These are phyloP conservation scores for Coemansia nantahalensis DNA, from an alignment of 192 early-diverging fungal species.

Conservation along the genomic window DNA sequence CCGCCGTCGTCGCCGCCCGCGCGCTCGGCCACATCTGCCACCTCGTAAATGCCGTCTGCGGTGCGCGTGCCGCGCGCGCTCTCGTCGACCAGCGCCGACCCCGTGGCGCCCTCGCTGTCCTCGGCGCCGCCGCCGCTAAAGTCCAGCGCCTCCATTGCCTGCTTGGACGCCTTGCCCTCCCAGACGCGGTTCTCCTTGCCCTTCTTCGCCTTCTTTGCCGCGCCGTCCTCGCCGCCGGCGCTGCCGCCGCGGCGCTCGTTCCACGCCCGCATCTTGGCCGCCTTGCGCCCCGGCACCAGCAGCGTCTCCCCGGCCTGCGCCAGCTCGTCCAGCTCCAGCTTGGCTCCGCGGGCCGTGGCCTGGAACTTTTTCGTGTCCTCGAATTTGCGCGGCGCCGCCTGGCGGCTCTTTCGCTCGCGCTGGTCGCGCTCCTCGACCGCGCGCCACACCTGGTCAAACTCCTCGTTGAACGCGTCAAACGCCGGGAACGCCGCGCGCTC, in stretches of 20 bases:
- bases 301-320: constrained; percentile 31
- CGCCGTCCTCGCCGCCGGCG: constrained; percentile 4
- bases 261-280: constrained; percentile 39
- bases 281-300: constrained; percentile 1
- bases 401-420: constrained; percentile 39
- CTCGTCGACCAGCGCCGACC: constrained; percentile 56
- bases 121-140: constrained; percentile 29
- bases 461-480: constrained; percentile 59
- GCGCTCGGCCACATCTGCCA: constrained; percentile 64
- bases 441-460: constrained; percentile 66
- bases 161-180: constrained; percentile 59
- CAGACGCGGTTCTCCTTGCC: constrained; percentile 68
- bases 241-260: constrained; percentile 15
- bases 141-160: constrained; percentile 51
- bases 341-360: constrained; percentile 58
- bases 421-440: constrained; percentile 67
- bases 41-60: constrained; percentile 72
- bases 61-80: constrained; percentile 60
- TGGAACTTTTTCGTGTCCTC: constrained; percentile 77
- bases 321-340: constrained; percentile 49
- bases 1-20: constrained; percentile 45
- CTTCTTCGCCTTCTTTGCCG: constrained; percentile 40
- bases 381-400: constrained; percentile 69
- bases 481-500: constrained; percentile 26
- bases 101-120: constrained; percentile 7